These are phyloP conservation scores for Metschnikowia rubicola DNA, from an alignment of 805 yeast species.

Conservation along the genomic window DNA sequence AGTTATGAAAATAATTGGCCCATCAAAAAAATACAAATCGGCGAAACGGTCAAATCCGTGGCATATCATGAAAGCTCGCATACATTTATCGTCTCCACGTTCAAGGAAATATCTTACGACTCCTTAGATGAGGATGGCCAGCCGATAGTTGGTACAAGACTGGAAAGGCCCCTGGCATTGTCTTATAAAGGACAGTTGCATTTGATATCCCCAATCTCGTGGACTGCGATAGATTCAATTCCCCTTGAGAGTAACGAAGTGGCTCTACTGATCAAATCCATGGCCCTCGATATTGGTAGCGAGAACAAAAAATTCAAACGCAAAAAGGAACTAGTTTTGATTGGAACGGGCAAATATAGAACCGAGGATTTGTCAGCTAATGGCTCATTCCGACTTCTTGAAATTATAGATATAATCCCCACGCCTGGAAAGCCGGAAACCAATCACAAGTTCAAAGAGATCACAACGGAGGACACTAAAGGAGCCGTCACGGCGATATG, in stretches of 20 bases:
- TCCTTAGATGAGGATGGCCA: conserved; percentile 75
- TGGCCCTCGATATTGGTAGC: conserved; percentile 46
- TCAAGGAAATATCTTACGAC: conserved; percentile 54
- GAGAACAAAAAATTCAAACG: conserved; percentile 41
- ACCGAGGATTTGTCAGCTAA: conserved; percentile 78
- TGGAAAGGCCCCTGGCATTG: conserved; percentile 51
- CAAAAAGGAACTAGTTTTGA: conserved; percentile 63
- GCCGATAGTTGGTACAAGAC: conserved; percentile 53
- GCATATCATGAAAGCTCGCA: conserved; percentile 67
- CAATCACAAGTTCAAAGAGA: conserved; percentile 68
- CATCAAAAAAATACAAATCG: conserved; percentile 47
- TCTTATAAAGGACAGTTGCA: conserved; percentile 59
- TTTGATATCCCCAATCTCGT: conserved; percentile 67
- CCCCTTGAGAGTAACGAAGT: conserved; percentile 68
- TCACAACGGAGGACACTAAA: conserved; percentile 68
- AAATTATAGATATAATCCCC: conserved; percentile 79
- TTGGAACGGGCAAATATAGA: conserved; percentile 75
- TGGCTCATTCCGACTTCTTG: conserved; percentile 74
- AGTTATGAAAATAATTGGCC: conserved; percentile 64
- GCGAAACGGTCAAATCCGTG: conserved; percentile 61
- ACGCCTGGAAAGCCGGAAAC: conserved; percentile 86
- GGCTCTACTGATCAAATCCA: conserved; percentile 52
- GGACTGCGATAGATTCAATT: conserved; percentile 72
- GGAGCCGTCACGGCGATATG: conserved; percentile 81
- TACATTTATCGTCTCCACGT: conserved; percentile 60